Percentiles rank a stretch among this genome's conserved stretches.
Conservation (phyloP, 2,329 filamentous ascomycete species). For the Arthroderma sp. region DNA sequence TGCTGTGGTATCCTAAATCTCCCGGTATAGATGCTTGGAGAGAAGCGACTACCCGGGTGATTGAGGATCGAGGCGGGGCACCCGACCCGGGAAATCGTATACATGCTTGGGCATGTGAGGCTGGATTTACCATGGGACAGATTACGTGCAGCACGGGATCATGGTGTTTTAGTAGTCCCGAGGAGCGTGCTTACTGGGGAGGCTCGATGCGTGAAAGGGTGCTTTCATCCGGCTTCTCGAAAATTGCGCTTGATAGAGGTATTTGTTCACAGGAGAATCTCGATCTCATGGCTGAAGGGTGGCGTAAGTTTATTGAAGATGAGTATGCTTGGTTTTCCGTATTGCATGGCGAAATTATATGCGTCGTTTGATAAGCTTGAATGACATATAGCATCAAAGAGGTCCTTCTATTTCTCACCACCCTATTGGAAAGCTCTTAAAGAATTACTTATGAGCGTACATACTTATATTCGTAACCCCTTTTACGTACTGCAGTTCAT, state of each 20-base stretch:
- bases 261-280: slow-evolving; percentile 21
- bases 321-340: slow-evolving; percentile 26
- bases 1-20: slow-evolving; percentile 21
- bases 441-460: too few relatives aligned
- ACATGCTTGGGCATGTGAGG: slow-evolving; percentile 24
- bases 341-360: slow-evolving; percentile 27
- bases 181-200: slow-evolving; percentile 24
- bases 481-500: too few relatives aligned
- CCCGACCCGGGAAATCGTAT: slow-evolving; percentile 11
- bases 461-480: too few relatives aligned
- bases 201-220: slow-evolving; percentile 22
- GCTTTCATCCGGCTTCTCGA: slow-evolving; percentile 18
- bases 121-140: slow-evolving; percentile 18
- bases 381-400: too few relatives aligned
- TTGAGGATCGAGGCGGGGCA: slow-evolving; percentile 3
- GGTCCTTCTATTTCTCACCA: too few relatives aligned
- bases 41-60: neutral
- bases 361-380: slow-evolving; percentile 5
- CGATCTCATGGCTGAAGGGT: slow-evolving; percentile 20
- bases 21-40: slow-evolving; percentile 2
- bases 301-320: slow-evolving; percentile 22
- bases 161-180: slow-evolving; percentile 23
- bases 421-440: too few relatives aligned
- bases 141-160: slow-evolving; percentile 20
- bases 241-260: slow-evolving; percentile 18